phyloP scores from a whole-genome alignment of 495 filamentous ascomycete genomes.

The Xylaria acuta region DNA sequence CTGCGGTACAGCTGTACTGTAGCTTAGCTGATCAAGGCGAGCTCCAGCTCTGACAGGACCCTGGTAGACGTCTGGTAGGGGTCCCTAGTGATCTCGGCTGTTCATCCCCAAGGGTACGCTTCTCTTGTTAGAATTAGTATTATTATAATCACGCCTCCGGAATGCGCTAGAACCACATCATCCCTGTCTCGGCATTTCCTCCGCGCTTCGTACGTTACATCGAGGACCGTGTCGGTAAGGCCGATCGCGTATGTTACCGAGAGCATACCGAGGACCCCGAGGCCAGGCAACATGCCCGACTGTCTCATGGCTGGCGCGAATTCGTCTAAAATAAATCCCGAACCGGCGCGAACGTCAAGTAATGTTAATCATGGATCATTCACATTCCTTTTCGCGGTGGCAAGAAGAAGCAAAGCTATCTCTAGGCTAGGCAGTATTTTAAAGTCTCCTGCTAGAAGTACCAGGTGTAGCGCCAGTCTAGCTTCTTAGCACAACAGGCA shows the following conservation, averaged over 20 bases:
- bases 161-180: neutral
- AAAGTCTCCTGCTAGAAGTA: neutral
- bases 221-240: neutral
- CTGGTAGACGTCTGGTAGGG: neutral
- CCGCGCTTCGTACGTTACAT: constrained; percentile 2
- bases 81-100: neutral
- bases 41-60: neutral
- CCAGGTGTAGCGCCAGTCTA: neutral
- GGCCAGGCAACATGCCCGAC: neutral
- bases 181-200: neutral
- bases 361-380: neutral
- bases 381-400: neutral
- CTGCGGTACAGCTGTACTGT: neutral
- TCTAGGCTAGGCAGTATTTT: neutral
- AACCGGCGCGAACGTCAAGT: neutral
- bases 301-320: neutral
- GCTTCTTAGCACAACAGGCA: neutral
- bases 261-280: neutral
- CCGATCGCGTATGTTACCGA: neutral
- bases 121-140: too few relatives aligned
- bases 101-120: too few relatives aligned
- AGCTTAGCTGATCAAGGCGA: neutral
- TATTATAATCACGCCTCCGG: neutral
- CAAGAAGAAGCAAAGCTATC: neutral
- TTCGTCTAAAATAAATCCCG: neutral